Conservation (phyloP, 2,329 filamentous ascomycete species). For the Sclerotinia minor region DNA sequence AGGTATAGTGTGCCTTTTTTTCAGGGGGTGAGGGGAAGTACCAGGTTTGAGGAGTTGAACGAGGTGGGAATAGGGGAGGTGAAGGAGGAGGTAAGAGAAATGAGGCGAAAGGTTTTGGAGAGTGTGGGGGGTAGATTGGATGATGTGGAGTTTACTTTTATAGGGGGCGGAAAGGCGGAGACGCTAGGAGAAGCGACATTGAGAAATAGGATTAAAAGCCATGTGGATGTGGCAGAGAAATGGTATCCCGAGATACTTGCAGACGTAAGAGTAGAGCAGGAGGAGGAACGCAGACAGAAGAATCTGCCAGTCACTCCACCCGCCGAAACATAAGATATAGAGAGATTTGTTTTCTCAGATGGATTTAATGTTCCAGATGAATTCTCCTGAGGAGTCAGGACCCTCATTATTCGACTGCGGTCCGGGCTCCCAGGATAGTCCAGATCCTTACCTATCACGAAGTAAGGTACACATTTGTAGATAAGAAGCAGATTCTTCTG, state of each 20-base stretch:
- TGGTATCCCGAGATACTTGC: constrained; percentile 66
- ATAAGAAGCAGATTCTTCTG: constrained; percentile 19
- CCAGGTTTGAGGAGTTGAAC: constrained; percentile 62
- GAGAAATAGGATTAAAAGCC: constrained; percentile 81
- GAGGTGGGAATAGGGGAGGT: constrained; percentile 53
- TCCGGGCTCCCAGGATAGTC: not conserved
- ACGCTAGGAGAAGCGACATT: constrained; percentile 80
- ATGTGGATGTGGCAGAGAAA: constrained; percentile 80
- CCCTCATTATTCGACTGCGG: not conserved
- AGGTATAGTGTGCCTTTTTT: constrained; percentile 85
- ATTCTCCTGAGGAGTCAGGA: not conserved
- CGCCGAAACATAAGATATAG: constrained; percentile 10
- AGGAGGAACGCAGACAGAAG: constrained; percentile 42
- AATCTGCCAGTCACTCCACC: constrained; percentile 19
- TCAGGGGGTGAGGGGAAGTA: constrained; percentile 79
- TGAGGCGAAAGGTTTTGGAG: constrained; percentile 60
- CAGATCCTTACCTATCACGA: not conserved
- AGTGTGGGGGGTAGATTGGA: constrained; percentile 59
- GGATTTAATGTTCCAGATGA: not conserved
- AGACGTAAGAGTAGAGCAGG: constrained; percentile 60
- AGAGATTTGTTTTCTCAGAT: constrained; percentile 1
- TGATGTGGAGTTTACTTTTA: constrained; percentile 86
- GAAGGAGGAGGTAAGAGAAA: constrained; percentile 61
- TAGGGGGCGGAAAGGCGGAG: constrained; percentile 59
- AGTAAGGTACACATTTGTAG: constrained; percentile 1